Evolutionary conservation across 257 asterid genomes (phyloP).

Genomic region (Sherardia arvensis): DNA sequence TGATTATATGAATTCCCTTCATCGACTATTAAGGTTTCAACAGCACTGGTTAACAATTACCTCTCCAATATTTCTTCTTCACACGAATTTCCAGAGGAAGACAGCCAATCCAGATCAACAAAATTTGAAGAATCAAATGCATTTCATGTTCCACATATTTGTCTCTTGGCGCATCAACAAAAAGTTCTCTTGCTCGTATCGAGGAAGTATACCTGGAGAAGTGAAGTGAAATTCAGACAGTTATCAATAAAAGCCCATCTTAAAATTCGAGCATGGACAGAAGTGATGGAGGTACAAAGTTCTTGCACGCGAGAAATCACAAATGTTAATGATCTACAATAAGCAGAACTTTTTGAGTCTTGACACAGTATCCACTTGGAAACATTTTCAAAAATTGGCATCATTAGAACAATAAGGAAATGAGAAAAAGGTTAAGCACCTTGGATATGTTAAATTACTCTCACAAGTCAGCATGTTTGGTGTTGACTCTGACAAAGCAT

Average conservation of each 20-base stretch:
- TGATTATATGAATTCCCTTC: neutral
- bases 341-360: neutral
- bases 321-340: neutral
- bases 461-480: conserved; percentile 53
- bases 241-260: neutral
- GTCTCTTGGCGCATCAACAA: conserved; percentile 45
- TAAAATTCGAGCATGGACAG: neutral
- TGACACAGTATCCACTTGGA: neutral
- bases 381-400: neutral
- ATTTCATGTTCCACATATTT: conserved; percentile 43
- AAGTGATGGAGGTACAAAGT: neutral
- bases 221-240: neutral
- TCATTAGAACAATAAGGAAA: conserved; percentile 6
- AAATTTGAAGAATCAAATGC: conserved; percentile 73
- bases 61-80: conserved; percentile 86
- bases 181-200: conserved; percentile 53
- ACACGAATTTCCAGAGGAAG: conserved; percentile 88
- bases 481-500: conserved; percentile 55
- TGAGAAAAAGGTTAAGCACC: conserved; percentile 37
- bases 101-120: conserved; percentile 88
- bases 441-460: conserved; percentile 48
- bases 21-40: neutral
- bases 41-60: conserved; percentile 29
- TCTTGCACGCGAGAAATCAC: neutral
- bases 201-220: conserved; percentile 44